These are phyloP conservation scores for Chlorella ohadii DNA, from an alignment of 139 green algal species.

Conservation along the genomic window DNA sequence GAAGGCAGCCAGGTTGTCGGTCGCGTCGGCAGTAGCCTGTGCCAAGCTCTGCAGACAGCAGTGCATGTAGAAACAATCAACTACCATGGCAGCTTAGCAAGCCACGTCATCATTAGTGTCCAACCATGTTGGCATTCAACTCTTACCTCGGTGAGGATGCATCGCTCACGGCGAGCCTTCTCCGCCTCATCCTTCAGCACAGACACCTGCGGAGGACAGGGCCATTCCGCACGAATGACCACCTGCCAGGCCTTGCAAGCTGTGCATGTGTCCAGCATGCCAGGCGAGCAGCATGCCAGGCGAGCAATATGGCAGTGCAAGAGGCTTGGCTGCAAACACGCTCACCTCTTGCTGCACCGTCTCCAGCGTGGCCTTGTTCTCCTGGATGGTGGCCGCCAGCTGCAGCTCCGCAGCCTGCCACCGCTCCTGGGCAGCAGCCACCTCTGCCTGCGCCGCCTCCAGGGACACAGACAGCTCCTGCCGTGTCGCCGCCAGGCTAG, in stretches of 20 bases:
- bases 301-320: no score
- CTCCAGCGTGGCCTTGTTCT: not conserved
- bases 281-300: no score
- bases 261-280: no score
- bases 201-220: slow-evolving; percentile 12
- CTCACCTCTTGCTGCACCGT: slow-evolving; percentile 18
- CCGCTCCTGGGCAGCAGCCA: not conserved
- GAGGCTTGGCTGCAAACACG: no score
- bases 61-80: no score
- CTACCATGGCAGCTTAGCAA: no score
- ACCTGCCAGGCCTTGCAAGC: no score
- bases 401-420: not conserved
- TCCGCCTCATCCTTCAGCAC: slow-evolving; percentile 15
- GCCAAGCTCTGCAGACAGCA: slow-evolving; percentile 9
- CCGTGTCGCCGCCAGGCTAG: not conserved
- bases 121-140: no score
- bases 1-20: not conserved
- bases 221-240: no score
- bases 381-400: not conserved
- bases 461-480: not conserved
- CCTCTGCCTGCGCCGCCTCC: not conserved
- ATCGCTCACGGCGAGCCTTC: not conserved
- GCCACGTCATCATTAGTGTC: no score
- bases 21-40: slow-evolving; percentile 6
- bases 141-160: slow-evolving; percentile 6